Evolutionary conservation across 768 basidiomycete species (phyloP).

Genomic region (Suillus sp.): DNA sequence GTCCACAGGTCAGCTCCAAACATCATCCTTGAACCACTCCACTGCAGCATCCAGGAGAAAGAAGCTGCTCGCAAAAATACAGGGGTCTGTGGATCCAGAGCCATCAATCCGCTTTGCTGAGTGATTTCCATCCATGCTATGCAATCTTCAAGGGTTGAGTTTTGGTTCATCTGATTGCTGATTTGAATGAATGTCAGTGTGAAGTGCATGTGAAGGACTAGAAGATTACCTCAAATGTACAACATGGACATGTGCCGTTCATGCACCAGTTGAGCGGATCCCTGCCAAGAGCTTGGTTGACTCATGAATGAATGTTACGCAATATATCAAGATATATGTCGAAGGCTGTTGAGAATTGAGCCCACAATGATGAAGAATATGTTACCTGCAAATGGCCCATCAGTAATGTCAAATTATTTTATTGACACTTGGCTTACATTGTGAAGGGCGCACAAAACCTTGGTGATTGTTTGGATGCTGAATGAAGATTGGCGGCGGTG

Average conservation of each 20-base stretch:
- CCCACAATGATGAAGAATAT: neutral
- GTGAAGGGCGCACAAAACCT: neutral
- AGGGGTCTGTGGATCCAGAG: slow-evolving; percentile 22
- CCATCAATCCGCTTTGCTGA: slow-evolving; percentile 34
- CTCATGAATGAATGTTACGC: neutral
- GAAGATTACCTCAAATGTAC: neutral
- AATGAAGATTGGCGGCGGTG: neutral
- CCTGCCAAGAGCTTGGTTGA: neutral
- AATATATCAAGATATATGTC: neutral
- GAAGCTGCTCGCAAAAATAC: slow-evolving; percentile 26
- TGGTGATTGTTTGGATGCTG: neutral
- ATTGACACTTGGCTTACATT: neutral
- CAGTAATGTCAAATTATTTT: neutral
- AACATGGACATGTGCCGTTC: neutral
- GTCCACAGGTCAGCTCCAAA: slow-evolving; percentile 3
- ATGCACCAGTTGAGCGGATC: neutral
- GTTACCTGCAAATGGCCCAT: neutral
- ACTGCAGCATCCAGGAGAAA: slow-evolving; percentile 30
- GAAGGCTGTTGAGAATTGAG: neutral
- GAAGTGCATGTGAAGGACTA: neutral
- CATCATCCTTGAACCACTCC: slow-evolving; percentile 25
- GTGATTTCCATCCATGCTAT: slow-evolving; percentile 38
- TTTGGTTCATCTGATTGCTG: slow-evolving; percentile 27
- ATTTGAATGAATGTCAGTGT: neutral
- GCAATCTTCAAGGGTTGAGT: slow-evolving; percentile 27